Conservation (phyloP, 306 rosid genomes). For the Acacia acuminata region DNA sequence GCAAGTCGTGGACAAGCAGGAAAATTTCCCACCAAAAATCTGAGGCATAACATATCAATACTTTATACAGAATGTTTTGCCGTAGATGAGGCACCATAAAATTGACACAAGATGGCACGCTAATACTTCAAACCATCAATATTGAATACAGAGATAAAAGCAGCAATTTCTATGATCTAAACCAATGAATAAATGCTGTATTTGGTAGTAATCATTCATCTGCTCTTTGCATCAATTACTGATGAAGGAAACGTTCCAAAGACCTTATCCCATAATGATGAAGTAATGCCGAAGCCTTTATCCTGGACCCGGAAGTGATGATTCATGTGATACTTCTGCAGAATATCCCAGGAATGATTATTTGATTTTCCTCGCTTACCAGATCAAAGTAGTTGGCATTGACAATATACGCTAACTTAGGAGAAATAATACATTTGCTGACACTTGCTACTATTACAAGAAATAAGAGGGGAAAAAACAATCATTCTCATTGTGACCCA, state of each 20-base stretch:
- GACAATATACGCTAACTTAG: background rate
- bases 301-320: conserved; percentile 90
- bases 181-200: conserved; percentile 35
- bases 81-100: conserved; percentile 39
- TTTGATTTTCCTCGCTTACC: background rate
- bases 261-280: conserved; percentile 82
- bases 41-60: conserved; percentile 12
- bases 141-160: conserved; percentile 37
- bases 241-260: conserved; percentile 87
- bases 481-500: background rate
- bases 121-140: conserved; percentile 33
- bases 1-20: conserved; percentile 8
- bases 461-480: background rate
- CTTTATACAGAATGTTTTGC: conserved; percentile 31
- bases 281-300: conserved; percentile 91
- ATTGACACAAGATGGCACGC: conserved; percentile 42
- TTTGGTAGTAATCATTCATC: conserved; percentile 42
- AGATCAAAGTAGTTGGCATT: background rate
- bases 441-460: conserved; percentile 2
- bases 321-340: conserved; percentile 89
- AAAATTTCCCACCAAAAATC: conserved; percentile 29
- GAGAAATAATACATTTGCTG: background rate
- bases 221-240: conserved; percentile 53
- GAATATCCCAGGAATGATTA: conserved; percentile 13
- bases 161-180: conserved; percentile 39